These are phyloP conservation scores for Nakazawaea anatomiae DNA, from an alignment of 805 yeast genomes.

Conservation along the genomic window DNA sequence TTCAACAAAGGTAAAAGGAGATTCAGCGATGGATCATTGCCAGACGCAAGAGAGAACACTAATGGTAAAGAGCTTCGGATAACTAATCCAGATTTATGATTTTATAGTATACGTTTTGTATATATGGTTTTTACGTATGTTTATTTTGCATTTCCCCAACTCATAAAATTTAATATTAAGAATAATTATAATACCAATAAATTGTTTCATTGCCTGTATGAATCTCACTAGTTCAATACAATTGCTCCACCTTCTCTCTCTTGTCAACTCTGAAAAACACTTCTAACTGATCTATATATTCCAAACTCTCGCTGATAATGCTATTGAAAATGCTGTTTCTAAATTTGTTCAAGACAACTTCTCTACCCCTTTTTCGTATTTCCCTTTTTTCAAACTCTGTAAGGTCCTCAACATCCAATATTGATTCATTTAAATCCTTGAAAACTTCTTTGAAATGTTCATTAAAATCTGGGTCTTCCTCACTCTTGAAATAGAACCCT, in stretches of 20 bases:
- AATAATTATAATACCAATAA: too few relatives aligned
- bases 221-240: slow-evolving; percentile 15
- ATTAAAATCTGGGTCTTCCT: slow-evolving; percentile 64
- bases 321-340: slow-evolving; percentile 4
- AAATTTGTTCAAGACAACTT: slow-evolving; percentile 10
- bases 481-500: slow-evolving; percentile 76
- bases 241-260: slow-evolving; percentile 24
- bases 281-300: slow-evolving; percentile 9
- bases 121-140: background rate
- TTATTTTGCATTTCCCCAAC: background rate
- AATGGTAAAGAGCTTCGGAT: slow-evolving; percentile 22
- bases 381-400: slow-evolving; percentile 15
- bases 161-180: background rate
- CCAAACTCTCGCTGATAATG: slow-evolving; percentile 2
- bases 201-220: background rate
- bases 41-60: slow-evolving; percentile 74
- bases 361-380: slow-evolving; percentile 11
- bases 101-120: background rate
- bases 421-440: slow-evolving; percentile 44
- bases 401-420: slow-evolving; percentile 27
- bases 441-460: slow-evolving; percentile 18
- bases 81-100: slow-evolving; percentile 7
- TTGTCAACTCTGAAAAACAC: slow-evolving; percentile 6
- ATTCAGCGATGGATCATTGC: slow-evolving; percentile 15
- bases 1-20: slow-evolving; percentile 11